These are phyloP conservation scores for Neurospora sp. DNA, from an alignment of 495 filamentous ascomycete species.

Conservation along the genomic window DNA sequence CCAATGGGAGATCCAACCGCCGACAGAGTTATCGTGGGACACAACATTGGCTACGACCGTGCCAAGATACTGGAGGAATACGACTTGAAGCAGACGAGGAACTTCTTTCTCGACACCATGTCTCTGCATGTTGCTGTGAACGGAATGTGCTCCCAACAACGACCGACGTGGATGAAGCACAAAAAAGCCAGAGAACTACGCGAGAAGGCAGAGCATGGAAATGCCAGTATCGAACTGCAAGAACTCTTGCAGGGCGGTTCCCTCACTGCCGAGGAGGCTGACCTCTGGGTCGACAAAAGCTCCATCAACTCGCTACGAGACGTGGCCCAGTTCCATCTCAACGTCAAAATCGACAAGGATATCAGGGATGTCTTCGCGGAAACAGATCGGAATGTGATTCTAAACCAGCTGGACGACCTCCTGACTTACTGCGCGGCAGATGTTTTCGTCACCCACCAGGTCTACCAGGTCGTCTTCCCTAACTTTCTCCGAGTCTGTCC, in stretches of 20 bases:
- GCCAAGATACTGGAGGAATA: conserved; percentile 89
- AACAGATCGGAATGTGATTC: conserved; percentile 58
- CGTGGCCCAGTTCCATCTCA: conserved; percentile 93
- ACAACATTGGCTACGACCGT: conserved; percentile 94
- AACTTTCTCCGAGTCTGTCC: conserved; percentile 81
- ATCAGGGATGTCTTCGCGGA: conserved; percentile 81
- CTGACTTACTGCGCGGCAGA: conserved; percentile 95
- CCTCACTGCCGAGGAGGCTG: conserved; percentile 73
- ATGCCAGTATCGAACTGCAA: conserved; percentile 58
- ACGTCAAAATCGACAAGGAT: conserved; percentile 84
- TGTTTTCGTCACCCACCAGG: conserved; percentile 82
- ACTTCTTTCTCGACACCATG: conserved; percentile 95
- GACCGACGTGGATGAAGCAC: conserved; percentile 94
- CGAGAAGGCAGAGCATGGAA: conserved; percentile 68
- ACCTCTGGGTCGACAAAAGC: conserved; percentile 89
- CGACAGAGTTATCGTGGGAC: conserved; percentile 73
- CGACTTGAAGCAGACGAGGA: conserved; percentile 65
- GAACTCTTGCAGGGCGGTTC: conserved; percentile 57
- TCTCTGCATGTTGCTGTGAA: conserved; percentile 96
- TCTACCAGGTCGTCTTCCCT: conserved; percentile 86
- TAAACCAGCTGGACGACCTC: conserved; percentile 63
- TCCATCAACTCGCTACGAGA: conserved; percentile 92
- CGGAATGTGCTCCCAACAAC: conserved; percentile 95
- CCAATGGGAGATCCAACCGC: conserved; percentile 66
- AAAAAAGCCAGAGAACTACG: conserved; percentile 78